Conservation (phyloP, 345 rosid species). For the Erodium maritimum region DNA sequence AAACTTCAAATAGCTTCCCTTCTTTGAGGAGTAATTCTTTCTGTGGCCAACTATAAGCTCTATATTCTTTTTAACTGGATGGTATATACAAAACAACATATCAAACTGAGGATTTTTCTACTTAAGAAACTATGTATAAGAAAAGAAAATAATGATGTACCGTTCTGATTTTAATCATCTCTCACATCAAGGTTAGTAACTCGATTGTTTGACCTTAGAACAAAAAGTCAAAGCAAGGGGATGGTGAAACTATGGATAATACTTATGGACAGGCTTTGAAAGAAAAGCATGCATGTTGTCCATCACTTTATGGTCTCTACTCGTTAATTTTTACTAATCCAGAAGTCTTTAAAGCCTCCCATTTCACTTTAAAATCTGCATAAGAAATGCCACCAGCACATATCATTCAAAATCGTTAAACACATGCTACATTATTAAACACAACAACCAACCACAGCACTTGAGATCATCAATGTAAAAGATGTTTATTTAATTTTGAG, state of each 20-base stretch:
- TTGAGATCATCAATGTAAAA: no score
- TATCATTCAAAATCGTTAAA: conserved; percentile 21
- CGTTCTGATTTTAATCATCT: conserved; percentile 22
- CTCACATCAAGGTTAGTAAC: conserved; percentile 17
- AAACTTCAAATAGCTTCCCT: conserved; percentile 55
- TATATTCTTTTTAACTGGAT: conserved; percentile 67
- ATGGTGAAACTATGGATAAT: conserved; percentile 25
- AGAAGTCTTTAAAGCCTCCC: conserved; percentile 37
- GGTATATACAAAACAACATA: conserved; percentile 49
- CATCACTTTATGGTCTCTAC: conserved; percentile 42
- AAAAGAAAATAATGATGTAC: conserved; percentile 17
- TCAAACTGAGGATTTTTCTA: conserved; percentile 27
- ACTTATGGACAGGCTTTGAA: conserved; percentile 25
- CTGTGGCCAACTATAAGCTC: conserved; percentile 62
- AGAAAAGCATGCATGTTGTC: conserved; percentile 23
- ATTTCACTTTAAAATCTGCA: conserved; percentile 56
- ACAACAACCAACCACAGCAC: no score
- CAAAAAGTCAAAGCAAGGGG: conserved; percentile 19
- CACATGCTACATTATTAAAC: conserved; percentile 12
- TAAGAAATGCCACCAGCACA: conserved; percentile 39
- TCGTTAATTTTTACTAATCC: conserved; percentile 35
- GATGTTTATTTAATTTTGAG: no score
- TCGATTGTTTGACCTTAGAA: conserved; percentile 19
- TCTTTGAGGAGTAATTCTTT: conserved; percentile 57
- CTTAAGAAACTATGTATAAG: conserved; percentile 9